Conservation (phyloP, 2,329 filamentous ascomycete genomes). For the Claviceps quebecensis region DNA sequence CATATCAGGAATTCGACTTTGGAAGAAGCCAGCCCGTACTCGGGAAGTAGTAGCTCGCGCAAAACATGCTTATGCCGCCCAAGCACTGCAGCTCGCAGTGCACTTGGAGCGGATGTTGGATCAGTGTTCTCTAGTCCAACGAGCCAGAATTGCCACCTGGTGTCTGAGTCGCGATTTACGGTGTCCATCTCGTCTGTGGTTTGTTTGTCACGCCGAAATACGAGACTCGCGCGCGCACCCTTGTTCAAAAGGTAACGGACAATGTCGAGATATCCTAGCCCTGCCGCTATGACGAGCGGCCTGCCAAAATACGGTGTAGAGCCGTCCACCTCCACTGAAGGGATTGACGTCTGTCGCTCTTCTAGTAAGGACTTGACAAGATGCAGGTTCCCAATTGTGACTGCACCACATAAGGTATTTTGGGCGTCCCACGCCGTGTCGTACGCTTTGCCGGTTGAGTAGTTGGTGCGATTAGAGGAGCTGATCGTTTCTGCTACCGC, state of each 20-base stretch:
- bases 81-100: neutral
- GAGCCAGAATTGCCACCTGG: too few relatives aligned
- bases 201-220: neutral
- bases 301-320: neutral
- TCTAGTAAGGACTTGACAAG: neutral
- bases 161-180: too few relatives aligned
- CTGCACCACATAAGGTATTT: neutral
- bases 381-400: neutral
- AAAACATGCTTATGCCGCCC: neutral
- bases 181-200: neutral
- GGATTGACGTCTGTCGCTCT: neutral
- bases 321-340: neutral
- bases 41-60: neutral
- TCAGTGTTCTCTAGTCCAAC: too few relatives aligned
- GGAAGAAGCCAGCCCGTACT: neutral
- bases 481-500: neutral
- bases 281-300: neutral
- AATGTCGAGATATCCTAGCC: neutral
- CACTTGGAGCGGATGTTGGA: neutral
- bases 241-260: neutral
- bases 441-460: neutral
- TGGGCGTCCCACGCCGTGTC: neutral
- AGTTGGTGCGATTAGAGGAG: neutral
- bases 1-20: neutral
- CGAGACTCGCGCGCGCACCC: neutral